Base-by-base conservation (phyloP, 495 filamentous ascomycete species). In the Extremus antarcticus region DNA sequence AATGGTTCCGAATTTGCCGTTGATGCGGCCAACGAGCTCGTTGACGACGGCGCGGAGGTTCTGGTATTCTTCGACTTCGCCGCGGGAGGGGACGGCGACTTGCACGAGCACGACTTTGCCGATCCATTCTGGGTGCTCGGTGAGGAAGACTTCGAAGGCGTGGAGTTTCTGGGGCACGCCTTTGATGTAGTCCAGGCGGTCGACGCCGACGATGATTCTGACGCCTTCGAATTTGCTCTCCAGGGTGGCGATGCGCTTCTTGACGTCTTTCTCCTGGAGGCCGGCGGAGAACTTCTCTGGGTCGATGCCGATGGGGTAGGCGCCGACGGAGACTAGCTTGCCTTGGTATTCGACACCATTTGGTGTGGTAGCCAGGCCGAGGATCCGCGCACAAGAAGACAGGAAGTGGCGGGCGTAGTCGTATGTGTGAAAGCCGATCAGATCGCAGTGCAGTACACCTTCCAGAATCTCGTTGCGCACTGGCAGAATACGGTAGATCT, bases 61-160 rank as follows among this genome's bases (percentile, higher is more conserved):
- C 68, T 95, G 88, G 65, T 97, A 95, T 65, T 95, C 91, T 67
- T 95, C 90, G 45, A 97, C 91, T 65, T 97, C 90, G 55, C 90
- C 85, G 32, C 91, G 79, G 60, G 85, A 90, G 1, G 91, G 91
- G 1, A 97, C 87, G 0, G 91, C 91, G 8, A 97, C 88, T 68
- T 95, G 91, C 17, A 97, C 88, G 7, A 97, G 76, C 16, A 94
- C 85, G 10, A 95, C 85, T 66, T 91, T 94, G 45, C 88, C 87
- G 48, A 90, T 83, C 80, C 88, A 85, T 66, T 95, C 90, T 1
- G 90, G 91, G 54, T 97, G 86, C 54, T 94, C 86, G 15, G 86
- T 87, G 32, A 97, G 74, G 70, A 97, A 95, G 15, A 87, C 79
- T 65, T 95, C 89, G 19, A 94, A 83, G 0, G 88, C 89, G 60